These are phyloP conservation scores for Ceratobasidium sp. DNA, from an alignment of 1,284 basidiomycete genomes.

Conservation along the genomic window DNA sequence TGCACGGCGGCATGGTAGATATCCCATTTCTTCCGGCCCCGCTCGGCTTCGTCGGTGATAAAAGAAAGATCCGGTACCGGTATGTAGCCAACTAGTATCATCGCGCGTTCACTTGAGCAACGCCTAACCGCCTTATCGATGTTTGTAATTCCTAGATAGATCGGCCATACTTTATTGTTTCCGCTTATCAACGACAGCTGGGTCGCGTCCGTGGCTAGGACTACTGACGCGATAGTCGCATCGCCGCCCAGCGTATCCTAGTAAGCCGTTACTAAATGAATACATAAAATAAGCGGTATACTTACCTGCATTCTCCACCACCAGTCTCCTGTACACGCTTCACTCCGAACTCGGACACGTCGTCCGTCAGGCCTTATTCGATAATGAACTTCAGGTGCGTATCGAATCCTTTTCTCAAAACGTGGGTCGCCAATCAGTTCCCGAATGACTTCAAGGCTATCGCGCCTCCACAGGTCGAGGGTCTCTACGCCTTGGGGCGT, in stretches of 20 bases:
- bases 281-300: neutral
- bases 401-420: conserved; percentile 31
- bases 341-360: conserved; percentile 10
- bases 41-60: neutral
- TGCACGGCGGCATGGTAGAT: conserved; percentile 50
- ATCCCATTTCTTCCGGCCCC: neutral
- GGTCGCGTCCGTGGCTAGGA: conserved; percentile 18
- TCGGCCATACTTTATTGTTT: conserved; percentile 43
- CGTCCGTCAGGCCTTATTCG: neutral
- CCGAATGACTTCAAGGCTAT: conserved; percentile 56
- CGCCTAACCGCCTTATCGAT: conserved; percentile 42
- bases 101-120: conserved; percentile 1
- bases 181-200: conserved; percentile 7
- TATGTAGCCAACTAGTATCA: conserved; percentile 43
- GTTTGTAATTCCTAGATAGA: conserved; percentile 46
- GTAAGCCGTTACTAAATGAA: neutral
- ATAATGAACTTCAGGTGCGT: conserved; percentile 6
- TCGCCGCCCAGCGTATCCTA: neutral
- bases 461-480: conserved; percentile 54
- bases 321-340: conserved; percentile 39
- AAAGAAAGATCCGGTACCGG: conserved; percentile 25
- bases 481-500: conserved; percentile 51
- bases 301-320: conserved; percentile 4
- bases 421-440: conserved; percentile 49
- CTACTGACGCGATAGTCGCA: conserved; percentile 9